Evolutionary conservation across 2,329 filamentous ascomycete species (phyloP).

Genomic region (Pyrenophora teres): DNA sequence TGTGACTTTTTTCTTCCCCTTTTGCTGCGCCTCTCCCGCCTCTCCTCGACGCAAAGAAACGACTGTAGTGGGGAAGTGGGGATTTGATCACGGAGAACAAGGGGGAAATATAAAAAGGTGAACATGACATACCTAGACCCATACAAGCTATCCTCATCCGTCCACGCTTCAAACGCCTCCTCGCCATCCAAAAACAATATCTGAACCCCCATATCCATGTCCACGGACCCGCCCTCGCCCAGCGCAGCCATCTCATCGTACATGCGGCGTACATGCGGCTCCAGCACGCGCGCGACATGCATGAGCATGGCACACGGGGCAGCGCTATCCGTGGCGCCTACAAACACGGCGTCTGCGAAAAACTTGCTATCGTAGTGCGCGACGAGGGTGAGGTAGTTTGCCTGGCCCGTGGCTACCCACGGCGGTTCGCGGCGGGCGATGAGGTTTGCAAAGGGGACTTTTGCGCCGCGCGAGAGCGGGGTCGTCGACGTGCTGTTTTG

Average conservation of each 20-base stretch:
- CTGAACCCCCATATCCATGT: constrained; percentile 82
- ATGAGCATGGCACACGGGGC: constrained; percentile 93
- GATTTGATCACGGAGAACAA: too few relatives aligned
- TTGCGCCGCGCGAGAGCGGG: constrained; percentile 69
- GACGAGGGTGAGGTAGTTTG: constrained; percentile 80
- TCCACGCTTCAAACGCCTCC: constrained; percentile 86
- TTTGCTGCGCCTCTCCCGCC: not conserved
- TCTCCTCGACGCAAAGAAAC: not conserved
- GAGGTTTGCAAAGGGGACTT: constrained; percentile 84
- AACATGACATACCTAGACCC: constrained; percentile 69
- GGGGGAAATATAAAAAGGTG: not conserved
- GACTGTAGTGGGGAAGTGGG: too few relatives aligned
- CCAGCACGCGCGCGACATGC: constrained; percentile 80
- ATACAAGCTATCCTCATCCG: constrained; percentile 80
- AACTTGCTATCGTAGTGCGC: constrained; percentile 90
- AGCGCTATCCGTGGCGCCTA: constrained; percentile 91
- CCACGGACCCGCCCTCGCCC: constrained; percentile 61
- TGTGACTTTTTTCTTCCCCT: not conserved
- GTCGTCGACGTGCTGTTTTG: constrained; percentile 91
- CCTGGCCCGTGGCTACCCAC: constrained; percentile 73
- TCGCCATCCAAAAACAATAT: constrained; percentile 91
- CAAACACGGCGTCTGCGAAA: constrained; percentile 79
- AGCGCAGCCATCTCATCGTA: constrained; percentile 72
- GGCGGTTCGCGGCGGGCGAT: constrained; percentile 88
- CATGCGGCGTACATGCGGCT: constrained; percentile 77